phyloP scores from a whole-genome alignment of 2,329 filamentous ascomycete species.

The Neofusicoccum sp. region DNA sequence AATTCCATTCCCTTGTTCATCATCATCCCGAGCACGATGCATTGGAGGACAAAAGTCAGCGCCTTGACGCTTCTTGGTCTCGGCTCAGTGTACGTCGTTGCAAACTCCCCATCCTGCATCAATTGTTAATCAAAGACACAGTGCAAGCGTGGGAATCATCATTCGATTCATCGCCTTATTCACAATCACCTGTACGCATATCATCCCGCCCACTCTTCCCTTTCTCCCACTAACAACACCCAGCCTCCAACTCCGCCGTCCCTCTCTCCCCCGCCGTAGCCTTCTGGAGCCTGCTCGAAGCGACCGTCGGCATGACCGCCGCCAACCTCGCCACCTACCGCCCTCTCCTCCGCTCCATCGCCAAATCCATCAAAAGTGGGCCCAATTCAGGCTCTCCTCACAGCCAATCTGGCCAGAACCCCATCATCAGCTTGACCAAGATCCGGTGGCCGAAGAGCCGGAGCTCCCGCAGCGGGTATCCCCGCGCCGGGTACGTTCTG shows the following conservation, averaged over 20 bases:
- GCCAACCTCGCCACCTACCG: conserved; percentile 14
- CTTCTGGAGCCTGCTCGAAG: conserved; percentile 10
- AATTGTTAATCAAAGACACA: background rate
- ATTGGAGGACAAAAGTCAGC: conserved; percentile 5
- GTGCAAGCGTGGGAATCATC: conserved; percentile 11
- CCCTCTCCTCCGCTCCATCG: conserved; percentile 6
- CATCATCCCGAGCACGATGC: background rate
- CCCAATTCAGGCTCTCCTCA: background rate
- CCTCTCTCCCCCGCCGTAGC: conserved; percentile 13
- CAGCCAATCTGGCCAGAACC: background rate
- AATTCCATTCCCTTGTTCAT: conserved; percentile 3
- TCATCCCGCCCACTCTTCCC: background rate
- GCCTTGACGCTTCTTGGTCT: conserved; percentile 3
- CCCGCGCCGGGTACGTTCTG: background rate
- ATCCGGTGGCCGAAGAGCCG: conserved; percentile 4
- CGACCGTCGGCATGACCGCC: conserved; percentile 2
- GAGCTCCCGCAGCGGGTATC: background rate
- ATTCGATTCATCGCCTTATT: conserved; percentile 8
- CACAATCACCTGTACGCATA: background rate
- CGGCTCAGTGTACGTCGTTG: background rate
- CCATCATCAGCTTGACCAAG: conserved; percentile 4
- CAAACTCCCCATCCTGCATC: no score
- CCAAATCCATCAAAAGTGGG: background rate
- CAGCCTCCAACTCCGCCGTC: conserved; percentile 3
- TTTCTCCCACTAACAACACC: background rate